These are phyloP conservation scores for Chlorella sp. DNA, from an alignment of 139 green algal genomes.

Conservation along the genomic window DNA sequence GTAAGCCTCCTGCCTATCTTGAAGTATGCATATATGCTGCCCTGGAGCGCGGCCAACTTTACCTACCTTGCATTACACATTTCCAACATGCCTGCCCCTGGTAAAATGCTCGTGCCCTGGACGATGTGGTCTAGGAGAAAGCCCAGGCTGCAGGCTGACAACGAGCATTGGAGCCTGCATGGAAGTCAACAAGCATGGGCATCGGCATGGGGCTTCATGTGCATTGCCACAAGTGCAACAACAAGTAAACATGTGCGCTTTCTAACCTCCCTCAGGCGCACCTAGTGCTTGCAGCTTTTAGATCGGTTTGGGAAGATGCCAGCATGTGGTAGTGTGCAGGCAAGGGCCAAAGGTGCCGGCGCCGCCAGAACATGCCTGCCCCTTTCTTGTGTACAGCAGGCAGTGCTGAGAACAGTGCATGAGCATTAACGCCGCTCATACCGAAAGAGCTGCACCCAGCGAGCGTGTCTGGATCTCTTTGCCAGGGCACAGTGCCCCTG, in stretches of 20 bases:
- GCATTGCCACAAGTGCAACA: too few species aligned
- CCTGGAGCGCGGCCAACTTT: too few species aligned
- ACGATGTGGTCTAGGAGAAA: constrained; percentile 77
- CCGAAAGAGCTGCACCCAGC: constrained; percentile 47
- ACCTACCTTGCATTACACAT: constrained; percentile 18
- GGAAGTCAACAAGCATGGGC: not conserved
- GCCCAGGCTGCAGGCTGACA: constrained; percentile 30
- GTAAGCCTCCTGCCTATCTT: too few species aligned
- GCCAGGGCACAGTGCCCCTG: not conserved
- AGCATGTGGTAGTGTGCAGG: constrained; percentile 29
- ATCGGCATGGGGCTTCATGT: not conserved
- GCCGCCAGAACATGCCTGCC: constrained; percentile 11
- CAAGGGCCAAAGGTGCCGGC: constrained; percentile 28
- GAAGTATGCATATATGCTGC: too few species aligned
- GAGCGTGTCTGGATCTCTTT: not conserved
- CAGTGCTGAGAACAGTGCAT: constrained; percentile 32
- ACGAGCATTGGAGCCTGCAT: constrained; percentile 13
- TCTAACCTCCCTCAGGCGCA: not conserved
- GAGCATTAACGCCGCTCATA: constrained; percentile 57
- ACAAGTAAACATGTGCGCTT: too few species aligned
- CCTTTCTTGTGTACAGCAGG: not conserved
- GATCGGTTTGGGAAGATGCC: not conserved
- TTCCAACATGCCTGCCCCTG: constrained; percentile 75
- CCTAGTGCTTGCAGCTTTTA: not conserved
- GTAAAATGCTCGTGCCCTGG: constrained; percentile 64